Conservation (phyloP, 352 stramenopile genomes). For the Phytopythium helicoides region DNA sequence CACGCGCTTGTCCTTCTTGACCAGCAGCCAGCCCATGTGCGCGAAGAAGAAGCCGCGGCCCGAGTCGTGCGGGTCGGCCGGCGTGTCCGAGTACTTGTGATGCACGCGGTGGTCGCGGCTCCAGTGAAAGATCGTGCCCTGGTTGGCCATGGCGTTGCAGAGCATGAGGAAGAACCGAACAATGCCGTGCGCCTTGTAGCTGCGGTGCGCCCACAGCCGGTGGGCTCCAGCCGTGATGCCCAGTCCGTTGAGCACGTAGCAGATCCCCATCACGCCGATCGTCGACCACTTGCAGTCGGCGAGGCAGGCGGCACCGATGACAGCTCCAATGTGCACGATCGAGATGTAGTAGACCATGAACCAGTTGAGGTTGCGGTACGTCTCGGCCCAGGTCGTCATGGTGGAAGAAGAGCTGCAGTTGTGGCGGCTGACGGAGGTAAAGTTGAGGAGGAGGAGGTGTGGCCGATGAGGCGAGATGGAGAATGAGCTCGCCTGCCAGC, state of each 20-base stretch:
- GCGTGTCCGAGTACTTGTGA: constrained; percentile 97
- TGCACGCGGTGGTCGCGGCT: constrained; percentile 96
- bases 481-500: constrained; percentile 2
- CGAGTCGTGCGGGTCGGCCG: constrained; percentile 92
- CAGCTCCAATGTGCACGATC: constrained; percentile 89
- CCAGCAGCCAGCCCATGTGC: constrained; percentile 97
- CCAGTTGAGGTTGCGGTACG: constrained; percentile 92
- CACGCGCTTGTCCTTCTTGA: constrained; percentile 95
- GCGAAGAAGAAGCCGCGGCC: constrained; percentile 96
- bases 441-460: neutral
- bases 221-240: constrained; percentile 97
- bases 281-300: constrained; percentile 81
- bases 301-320: constrained; percentile 83
- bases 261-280: constrained; percentile 84
- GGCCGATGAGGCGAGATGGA: neutral
- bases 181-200: constrained; percentile 91
- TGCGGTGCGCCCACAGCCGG: constrained; percentile 96
- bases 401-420: neutral
- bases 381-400: constrained; percentile 60
- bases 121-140: constrained; percentile 98
- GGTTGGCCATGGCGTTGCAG: constrained; percentile 95
- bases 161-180: constrained; percentile 95
- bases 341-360: constrained; percentile 97
- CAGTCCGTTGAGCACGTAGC: constrained; percentile 94
- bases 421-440: neutral